Percentiles rank a stretch among this genome's conserved stretches.
phyloP scores from a whole-genome alignment of 495 filamentous ascomycete genomes.

The Podospora pseudocomata region DNA sequence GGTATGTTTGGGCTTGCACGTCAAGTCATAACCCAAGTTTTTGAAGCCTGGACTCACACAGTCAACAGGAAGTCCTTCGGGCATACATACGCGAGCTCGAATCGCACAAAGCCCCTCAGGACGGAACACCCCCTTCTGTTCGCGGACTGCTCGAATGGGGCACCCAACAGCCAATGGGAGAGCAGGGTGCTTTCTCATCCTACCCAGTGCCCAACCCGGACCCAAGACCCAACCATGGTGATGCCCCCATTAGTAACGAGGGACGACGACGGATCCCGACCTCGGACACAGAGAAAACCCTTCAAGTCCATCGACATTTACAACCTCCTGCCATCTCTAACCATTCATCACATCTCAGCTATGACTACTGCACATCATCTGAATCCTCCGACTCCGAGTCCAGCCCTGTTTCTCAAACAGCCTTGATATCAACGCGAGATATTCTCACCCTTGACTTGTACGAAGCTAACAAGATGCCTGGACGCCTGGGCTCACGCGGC shows the following conservation, averaged over 20 bases:
- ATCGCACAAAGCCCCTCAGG: slow-evolving; percentile 31
- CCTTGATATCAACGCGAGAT: slow-evolving; percentile 45
- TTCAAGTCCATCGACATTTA: slow-evolving; percentile 20
- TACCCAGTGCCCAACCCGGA: slow-evolving; percentile 24
- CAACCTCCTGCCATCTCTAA: slow-evolving; percentile 19
- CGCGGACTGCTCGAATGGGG: slow-evolving; percentile 35
- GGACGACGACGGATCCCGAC: slow-evolving; percentile 30
- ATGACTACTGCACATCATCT: slow-evolving; percentile 34
- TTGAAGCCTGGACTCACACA: slow-evolving; percentile 1
- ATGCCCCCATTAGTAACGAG: slow-evolving; percentile 34
- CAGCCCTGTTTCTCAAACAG: slow-evolving; percentile 24
- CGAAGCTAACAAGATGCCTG: slow-evolving; percentile 27
- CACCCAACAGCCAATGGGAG: slow-evolving; percentile 21
- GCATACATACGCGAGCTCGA: slow-evolving; percentile 55
- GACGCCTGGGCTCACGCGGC: slow-evolving; percentile 30
- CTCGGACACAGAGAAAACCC: slow-evolving; percentile 13
- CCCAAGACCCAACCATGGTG: slow-evolving; percentile 23
- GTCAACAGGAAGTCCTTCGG: slow-evolving; percentile 46
- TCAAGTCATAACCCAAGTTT: not conserved
- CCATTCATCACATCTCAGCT: slow-evolving; percentile 30
- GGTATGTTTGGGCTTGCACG: slow-evolving; percentile 30
- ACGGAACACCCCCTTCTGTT: slow-evolving; percentile 40
- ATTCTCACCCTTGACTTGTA: slow-evolving; percentile 40
- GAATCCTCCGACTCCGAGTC: slow-evolving; percentile 30
- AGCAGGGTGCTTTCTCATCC: slow-evolving; percentile 10